Conservation (phyloP, 1,139 yeast genomes). For the Suhomyces wounanorum region DNA sequence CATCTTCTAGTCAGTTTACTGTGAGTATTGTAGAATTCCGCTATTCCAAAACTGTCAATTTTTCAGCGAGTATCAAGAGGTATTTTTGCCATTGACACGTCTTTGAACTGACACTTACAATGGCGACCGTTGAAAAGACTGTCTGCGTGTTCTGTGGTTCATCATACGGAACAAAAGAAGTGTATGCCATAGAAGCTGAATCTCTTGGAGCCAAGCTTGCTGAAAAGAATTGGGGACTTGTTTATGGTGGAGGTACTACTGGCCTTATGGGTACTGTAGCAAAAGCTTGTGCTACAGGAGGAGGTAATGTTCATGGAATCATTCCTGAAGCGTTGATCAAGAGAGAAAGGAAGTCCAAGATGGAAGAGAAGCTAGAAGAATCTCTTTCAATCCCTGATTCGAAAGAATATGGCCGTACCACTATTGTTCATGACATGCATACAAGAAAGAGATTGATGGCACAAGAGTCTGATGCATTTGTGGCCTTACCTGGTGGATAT, state of each 20-base stretch:
- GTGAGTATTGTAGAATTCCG: no score
- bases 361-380: conserved; percentile 44
- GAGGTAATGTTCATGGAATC: conserved; percentile 82
- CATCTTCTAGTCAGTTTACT: no score
- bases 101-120: not conserved
- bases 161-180: conserved; percentile 61
- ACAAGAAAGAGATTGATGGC: conserved; percentile 88
- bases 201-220: conserved; percentile 63
- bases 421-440: conserved; percentile 87
- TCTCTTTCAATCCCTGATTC: conserved; percentile 62
- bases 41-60: not conserved
- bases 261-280: conserved; percentile 89
- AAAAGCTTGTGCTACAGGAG: conserved; percentile 61
- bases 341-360: conserved; percentile 59
- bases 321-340: conserved; percentile 81
- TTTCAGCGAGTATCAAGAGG: not conserved
- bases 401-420: conserved; percentile 70
- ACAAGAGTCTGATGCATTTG: conserved; percentile 79
- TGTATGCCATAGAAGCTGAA: conserved; percentile 55
- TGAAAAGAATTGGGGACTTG: conserved; percentile 66
- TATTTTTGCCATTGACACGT: not conserved
- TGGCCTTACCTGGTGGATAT: conserved; percentile 93
- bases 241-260: conserved; percentile 89
- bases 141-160: conserved; percentile 90
- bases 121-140: conserved; percentile 30